Conservation (phyloP, 2,329 filamentous ascomycete species). For the Colletotrichum tropicale region DNA sequence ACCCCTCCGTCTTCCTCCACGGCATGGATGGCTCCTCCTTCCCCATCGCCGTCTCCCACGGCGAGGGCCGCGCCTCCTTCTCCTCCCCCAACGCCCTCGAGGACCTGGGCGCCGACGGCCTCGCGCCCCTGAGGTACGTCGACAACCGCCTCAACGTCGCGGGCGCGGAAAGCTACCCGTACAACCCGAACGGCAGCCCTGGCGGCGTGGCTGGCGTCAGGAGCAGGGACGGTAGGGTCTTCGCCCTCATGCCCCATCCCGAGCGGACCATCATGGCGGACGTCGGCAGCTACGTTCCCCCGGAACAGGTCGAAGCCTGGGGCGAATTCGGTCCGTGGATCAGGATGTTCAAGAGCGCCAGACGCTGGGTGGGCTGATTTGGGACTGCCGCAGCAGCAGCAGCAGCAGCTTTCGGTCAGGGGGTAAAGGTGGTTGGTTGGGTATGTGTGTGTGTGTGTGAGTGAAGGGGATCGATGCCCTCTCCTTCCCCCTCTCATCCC, state of each 20-base stretch:
- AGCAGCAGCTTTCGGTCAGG: background rate
- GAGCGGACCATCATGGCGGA: conserved; percentile 87
- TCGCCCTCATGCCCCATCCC: conserved; percentile 93
- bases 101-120: conserved; percentile 65
- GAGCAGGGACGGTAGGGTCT: conserved; percentile 77
- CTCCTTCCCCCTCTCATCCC: background rate
- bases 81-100: conserved; percentile 54
- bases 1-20: conserved; percentile 83
- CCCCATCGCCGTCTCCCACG: conserved; percentile 88
- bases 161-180: conserved; percentile 83
- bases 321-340: conserved; percentile 86
- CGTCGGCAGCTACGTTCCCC: conserved; percentile 76
- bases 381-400: background rate
- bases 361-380: conserved; percentile 77
- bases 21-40: conserved; percentile 84
- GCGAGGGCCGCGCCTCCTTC: conserved; percentile 84
- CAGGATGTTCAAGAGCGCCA: conserved; percentile 84
- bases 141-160: conserved; percentile 72
- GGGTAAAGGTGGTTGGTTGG: background rate
- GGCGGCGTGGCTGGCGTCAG: conserved; percentile 81
- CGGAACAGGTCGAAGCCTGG: conserved; percentile 65
- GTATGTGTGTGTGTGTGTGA: background rate
- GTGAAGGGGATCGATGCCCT: background rate
- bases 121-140: conserved; percentile 82
- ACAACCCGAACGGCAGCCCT: conserved; percentile 86